Evolutionary conservation across 495 filamentous ascomycete species (phyloP).

Genomic region (Terfezia boudieri): DNA sequence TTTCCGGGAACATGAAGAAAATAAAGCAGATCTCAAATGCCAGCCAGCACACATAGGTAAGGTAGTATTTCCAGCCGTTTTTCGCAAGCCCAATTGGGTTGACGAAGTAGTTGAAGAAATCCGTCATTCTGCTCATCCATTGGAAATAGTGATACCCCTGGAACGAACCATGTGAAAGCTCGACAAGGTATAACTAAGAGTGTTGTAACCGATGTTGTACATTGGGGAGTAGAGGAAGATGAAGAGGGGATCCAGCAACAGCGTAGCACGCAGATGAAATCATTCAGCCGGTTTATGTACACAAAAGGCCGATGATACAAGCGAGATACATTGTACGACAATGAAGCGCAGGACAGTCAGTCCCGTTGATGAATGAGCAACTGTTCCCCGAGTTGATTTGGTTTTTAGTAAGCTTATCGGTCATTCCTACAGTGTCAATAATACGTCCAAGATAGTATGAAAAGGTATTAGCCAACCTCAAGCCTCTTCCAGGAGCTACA

Average conservation of each 20-base stretch:
- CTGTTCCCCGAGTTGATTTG: slow-evolving; percentile 37
- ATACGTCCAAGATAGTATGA: slow-evolving; percentile 12
- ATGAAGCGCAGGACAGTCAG: slow-evolving; percentile 30
- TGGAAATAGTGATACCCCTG: slow-evolving; percentile 39
- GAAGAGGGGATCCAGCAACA: slow-evolving; percentile 28
- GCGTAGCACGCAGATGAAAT: slow-evolving; percentile 33
- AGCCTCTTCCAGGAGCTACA: no score
- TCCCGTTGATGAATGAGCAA: slow-evolving; percentile 30
- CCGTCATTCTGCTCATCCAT: slow-evolving; percentile 32
- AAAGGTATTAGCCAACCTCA: no score
- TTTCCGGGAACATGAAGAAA: slow-evolving; percentile 44
- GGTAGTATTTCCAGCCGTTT: slow-evolving; percentile 39
- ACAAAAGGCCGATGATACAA: slow-evolving; percentile 29
- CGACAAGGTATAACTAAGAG: slow-evolving; percentile 30
- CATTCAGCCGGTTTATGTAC: slow-evolving; percentile 39
- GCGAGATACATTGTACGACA: slow-evolving; percentile 37
- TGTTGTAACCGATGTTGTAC: slow-evolving; percentile 46
- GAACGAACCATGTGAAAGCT: slow-evolving; percentile 39
- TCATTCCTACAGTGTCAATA: slow-evolving; percentile 25
- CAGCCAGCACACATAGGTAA: slow-evolving; percentile 41
- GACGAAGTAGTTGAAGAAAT: slow-evolving; percentile 39
- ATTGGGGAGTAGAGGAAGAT: slow-evolving; percentile 40
- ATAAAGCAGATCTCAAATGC: slow-evolving; percentile 34
- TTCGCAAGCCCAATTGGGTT: slow-evolving; percentile 38
- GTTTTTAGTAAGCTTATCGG: slow-evolving; percentile 28